A percentile compares a stretch with the other conserved stretches of the same genome.
Conservation (phyloP, 805 yeast genomes). For the Saccharomycopsis sp. region DNA sequence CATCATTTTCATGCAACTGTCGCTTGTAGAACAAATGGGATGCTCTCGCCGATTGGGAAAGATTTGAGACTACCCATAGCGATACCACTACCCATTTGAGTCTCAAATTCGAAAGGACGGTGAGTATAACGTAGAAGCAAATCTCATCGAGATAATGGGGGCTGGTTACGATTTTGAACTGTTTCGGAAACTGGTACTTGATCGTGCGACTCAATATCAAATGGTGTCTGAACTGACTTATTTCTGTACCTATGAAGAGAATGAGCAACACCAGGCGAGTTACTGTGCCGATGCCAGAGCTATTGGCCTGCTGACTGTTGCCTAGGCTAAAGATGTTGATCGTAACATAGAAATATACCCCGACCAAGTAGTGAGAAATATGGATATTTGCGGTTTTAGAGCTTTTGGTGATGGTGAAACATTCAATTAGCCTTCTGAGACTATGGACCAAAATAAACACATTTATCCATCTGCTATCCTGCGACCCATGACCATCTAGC, state of each 20-base stretch:
- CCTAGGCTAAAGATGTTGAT: slow-evolving; percentile 34
- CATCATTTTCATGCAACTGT: neutral
- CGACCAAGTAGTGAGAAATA: slow-evolving; percentile 59
- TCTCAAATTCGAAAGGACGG: neutral
- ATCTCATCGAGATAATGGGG: slow-evolving; percentile 72
- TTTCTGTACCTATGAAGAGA: slow-evolving; percentile 30
- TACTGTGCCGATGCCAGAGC: neutral
- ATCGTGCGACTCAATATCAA: slow-evolving; percentile 36
- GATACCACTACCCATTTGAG: slow-evolving; percentile 3
- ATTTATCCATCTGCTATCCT: neutral
- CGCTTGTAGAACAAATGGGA: slow-evolving; percentile 10
- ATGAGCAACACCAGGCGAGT: slow-evolving; percentile 17
- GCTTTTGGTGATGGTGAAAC: slow-evolving; percentile 42
- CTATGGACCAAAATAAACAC: slow-evolving; percentile 41
- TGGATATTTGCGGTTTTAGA: slow-evolving; percentile 48
- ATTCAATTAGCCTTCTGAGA: slow-evolving; percentile 49
- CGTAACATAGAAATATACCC: slow-evolving; percentile 50
- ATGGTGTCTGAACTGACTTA: slow-evolving; percentile 37
- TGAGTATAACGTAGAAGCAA: slow-evolving; percentile 36
- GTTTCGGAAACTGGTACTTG: slow-evolving; percentile 52
- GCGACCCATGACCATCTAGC: slow-evolving; percentile 22
- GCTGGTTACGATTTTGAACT: slow-evolving; percentile 44
- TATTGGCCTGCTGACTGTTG: neutral
- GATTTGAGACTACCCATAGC: slow-evolving; percentile 13
- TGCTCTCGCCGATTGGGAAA: slow-evolving; percentile 10